Evolutionary conservation across 257 asterid genomes (phyloP).

Genomic region (Gentiana dahurica): DNA sequence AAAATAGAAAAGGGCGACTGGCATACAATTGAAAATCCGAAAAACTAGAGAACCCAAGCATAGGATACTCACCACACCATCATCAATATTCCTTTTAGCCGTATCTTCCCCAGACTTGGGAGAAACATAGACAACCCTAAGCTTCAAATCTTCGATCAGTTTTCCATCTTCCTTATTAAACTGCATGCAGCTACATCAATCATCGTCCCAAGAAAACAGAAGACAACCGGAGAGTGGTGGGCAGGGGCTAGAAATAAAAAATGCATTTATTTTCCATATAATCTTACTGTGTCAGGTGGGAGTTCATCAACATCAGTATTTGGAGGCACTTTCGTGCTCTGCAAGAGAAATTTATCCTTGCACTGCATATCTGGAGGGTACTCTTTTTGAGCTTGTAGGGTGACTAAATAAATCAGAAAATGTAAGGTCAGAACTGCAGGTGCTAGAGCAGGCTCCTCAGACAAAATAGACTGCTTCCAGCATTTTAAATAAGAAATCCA

Average conservation of each 20-base stretch:
- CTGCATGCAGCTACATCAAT: constrained; percentile 24
- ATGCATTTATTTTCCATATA: not conserved
- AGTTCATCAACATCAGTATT: constrained; percentile 50
- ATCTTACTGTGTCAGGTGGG: constrained; percentile 51
- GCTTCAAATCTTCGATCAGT: constrained; percentile 55
- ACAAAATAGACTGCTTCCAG: not conserved
- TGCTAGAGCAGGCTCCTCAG: too few relatives aligned
- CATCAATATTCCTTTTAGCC: constrained; percentile 8
- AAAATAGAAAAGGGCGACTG: too few relatives aligned
- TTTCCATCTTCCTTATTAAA: constrained; percentile 56
- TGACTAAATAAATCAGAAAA: constrained; percentile 29
- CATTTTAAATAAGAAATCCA: not conserved
- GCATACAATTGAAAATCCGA: too few relatives aligned
- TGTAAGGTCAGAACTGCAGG: too few relatives aligned
- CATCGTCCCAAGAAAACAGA: constrained; percentile 1
- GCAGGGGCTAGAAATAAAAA: constrained; percentile 5
- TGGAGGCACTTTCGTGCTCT: constrained; percentile 46
- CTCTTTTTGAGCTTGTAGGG: constrained; percentile 78
- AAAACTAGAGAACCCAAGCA: too few relatives aligned
- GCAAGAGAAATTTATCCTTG: constrained; percentile 72
- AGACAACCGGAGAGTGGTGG: not conserved
- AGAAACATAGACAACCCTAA: constrained; percentile 47
- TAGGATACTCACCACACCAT: constrained; percentile 26
- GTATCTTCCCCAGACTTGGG: constrained; percentile 33
- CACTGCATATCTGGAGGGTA: constrained; percentile 73